Conservation (phyloP, 2,329 filamentous ascomycete genomes). For the Fusarium palustre region DNA sequence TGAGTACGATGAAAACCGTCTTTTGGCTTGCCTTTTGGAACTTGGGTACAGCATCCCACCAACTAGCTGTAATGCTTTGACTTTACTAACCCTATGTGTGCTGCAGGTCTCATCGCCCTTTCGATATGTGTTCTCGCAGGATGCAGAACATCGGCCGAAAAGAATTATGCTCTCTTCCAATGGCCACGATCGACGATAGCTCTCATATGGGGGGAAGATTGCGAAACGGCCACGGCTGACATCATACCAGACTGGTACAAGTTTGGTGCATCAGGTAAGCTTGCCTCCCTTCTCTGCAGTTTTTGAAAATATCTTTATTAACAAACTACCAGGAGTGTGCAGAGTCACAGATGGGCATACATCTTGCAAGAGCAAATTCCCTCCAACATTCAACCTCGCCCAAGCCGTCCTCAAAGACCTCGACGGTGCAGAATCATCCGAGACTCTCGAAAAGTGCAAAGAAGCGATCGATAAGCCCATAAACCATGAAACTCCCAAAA, state of each 20-base stretch:
- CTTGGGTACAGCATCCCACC: not conserved
- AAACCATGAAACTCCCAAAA: constrained; percentile 17
- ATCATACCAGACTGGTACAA: constrained; percentile 33
- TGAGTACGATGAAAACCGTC: constrained; percentile 14
- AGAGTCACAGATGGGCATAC: constrained; percentile 21
- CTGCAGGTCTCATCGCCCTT: constrained; percentile 30
- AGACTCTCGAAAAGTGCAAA: constrained; percentile 12
- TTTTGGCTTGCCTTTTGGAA: constrained; percentile 26
- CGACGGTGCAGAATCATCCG: not conserved
- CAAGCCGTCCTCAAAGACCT: constrained; percentile 30
- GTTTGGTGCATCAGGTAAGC: constrained; percentile 31
- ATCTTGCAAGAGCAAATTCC: constrained; percentile 22
- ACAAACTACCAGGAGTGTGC: constrained; percentile 13
- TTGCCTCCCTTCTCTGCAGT: fast-evolving
- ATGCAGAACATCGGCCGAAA: constrained; percentile 27
- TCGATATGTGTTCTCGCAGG: constrained; percentile 36
- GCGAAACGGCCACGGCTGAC: constrained; percentile 14
- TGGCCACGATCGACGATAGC: constrained; percentile 34
- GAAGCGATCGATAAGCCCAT: constrained; percentile 23
- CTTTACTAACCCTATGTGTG: not conserved
- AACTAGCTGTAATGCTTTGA: not conserved
- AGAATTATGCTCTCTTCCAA: constrained; percentile 34
- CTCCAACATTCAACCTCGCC: constrained; percentile 36
- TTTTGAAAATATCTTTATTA: too few species aligned
- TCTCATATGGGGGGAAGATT: constrained; percentile 33